phyloP scores from a whole-genome alignment of 371 early-diverging fungal genomes.

The Syncephalis fuscata region DNA sequence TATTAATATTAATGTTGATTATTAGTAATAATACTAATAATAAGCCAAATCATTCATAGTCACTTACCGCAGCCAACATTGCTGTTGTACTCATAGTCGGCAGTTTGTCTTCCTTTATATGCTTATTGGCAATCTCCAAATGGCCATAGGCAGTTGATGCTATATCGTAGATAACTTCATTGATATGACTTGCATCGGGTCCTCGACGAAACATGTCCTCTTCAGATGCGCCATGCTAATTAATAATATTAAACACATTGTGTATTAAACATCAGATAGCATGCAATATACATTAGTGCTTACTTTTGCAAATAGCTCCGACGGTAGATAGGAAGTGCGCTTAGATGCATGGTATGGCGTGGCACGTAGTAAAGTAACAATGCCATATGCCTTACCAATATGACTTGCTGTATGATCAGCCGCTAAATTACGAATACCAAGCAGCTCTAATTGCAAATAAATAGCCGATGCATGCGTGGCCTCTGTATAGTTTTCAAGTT shows the following conservation, averaged over 20 bases:
- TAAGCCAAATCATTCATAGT: not conserved
- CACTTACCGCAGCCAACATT: constrained; percentile 35
- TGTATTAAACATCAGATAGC: not conserved
- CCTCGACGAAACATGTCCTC: constrained; percentile 55
- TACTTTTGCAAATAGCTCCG: constrained; percentile 65
- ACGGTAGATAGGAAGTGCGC: constrained; percentile 44
- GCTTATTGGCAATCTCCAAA: constrained; percentile 51
- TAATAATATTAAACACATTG: not conserved
- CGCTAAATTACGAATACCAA: constrained; percentile 61
- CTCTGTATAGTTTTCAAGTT: constrained; percentile 78
- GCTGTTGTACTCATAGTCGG: constrained; percentile 41
- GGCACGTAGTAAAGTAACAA: constrained; percentile 51
- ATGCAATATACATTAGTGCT: not conserved
- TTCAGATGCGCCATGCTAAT: constrained; percentile 43
- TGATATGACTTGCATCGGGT: constrained; percentile 28
- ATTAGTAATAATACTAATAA: not conserved
- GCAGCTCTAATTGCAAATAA: constrained; percentile 74
- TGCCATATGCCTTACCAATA: constrained; percentile 76
- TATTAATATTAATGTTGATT: no score
- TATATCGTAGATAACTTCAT: constrained; percentile 59
- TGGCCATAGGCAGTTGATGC: constrained; percentile 73
- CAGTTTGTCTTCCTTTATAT: constrained; percentile 17
- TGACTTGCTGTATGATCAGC: constrained; percentile 86
- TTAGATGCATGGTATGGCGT: constrained; percentile 49
- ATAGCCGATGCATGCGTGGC: constrained; percentile 68